A percentile compares a stretch with the other conserved stretches of the same genome.
Conservation (phyloP, 2,329 filamentous ascomycete genomes). For the Trichoderma atrobrunneum region DNA sequence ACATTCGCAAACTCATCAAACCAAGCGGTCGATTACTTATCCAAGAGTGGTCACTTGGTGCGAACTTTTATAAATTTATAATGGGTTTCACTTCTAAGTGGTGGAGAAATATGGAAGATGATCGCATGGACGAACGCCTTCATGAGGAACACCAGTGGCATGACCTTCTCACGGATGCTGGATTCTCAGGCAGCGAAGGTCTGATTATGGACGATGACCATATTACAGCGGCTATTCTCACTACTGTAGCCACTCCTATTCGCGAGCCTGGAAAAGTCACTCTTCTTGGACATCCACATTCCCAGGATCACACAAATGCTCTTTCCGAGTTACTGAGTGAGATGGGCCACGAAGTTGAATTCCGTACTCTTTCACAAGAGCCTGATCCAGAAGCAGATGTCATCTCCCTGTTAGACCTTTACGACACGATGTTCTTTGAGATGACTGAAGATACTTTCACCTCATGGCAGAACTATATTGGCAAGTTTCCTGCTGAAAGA, state of each 20-base stretch:
- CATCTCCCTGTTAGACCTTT: constrained; percentile 1
- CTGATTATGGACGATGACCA: constrained; percentile 17
- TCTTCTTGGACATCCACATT: not conserved
- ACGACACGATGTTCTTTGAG: constrained; percentile 14
- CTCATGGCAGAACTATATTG: not conserved
- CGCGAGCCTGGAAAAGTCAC: not conserved
- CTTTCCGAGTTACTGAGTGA: not conserved
- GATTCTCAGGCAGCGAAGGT: constrained; percentile 14
- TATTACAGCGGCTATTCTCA: not conserved
- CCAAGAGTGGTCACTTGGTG: not conserved
- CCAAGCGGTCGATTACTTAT: constrained; percentile 2
- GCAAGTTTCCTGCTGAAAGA: not conserved
- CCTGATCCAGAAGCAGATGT: constrained; percentile 3
- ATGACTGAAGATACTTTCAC: not conserved
- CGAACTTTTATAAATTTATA: not conserved
- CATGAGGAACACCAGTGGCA: constrained; percentile 6
- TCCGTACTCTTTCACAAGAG: constrained; percentile 11
- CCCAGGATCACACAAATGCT: not conserved
- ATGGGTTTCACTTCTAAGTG: not conserved
- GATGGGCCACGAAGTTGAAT: not conserved
- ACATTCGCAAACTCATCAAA: constrained; percentile 1
- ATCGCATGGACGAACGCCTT: not conserved
- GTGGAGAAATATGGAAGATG: not conserved
- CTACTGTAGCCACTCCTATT: not conserved
- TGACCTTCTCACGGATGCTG: not conserved